Conservation (phyloP, 2,329 filamentous ascomycete species). For the Monilinia fructigena region DNA sequence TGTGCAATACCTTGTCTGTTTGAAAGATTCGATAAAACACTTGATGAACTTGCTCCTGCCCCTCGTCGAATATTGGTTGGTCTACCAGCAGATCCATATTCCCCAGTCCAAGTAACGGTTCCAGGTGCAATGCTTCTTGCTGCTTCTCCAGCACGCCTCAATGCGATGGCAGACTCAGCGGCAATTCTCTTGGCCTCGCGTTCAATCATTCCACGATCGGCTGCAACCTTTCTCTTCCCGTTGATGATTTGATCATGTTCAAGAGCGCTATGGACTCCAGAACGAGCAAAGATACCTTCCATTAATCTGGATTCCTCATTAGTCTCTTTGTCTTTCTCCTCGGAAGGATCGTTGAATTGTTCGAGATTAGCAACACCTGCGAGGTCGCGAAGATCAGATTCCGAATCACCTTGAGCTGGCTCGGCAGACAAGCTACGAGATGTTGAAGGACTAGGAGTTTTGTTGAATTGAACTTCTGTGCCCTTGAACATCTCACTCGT, state of each 20-base stretch:
- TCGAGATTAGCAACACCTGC: conserved; percentile 64
- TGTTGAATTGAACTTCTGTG: conserved; percentile 70
- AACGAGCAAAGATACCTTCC: conserved; percentile 82
- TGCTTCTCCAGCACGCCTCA: conserved; percentile 70
- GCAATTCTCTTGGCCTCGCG: conserved; percentile 80
- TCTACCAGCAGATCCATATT: conserved; percentile 73
- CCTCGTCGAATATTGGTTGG: conserved; percentile 51
- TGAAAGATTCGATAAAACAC: conserved; percentile 57
- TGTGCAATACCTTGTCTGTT: conserved; percentile 49
- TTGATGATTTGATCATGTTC: conserved; percentile 92
- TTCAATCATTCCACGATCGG: conserved; percentile 75
- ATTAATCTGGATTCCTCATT: conserved; percentile 75
- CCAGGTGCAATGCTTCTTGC: conserved; percentile 74
- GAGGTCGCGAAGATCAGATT: conserved; percentile 52
- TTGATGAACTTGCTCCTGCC: conserved; percentile 53
- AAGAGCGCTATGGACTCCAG: conserved; percentile 84
- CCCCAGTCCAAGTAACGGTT: conserved; percentile 90
- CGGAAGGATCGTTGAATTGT: conserved; percentile 52
- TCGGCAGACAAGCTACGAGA: conserved; percentile 16
- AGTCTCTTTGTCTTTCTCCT: conserved; percentile 42
- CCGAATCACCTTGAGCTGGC: conserved; percentile 38
- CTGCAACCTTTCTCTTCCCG: conserved; percentile 67
- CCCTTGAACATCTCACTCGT: conserved; percentile 84
- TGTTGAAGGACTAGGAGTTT: conserved; percentile 38
- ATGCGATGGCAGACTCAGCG: conserved; percentile 70